Evolutionary conservation across 306 rosid genomes (phyloP).

Genomic region (Pterocarpus santalinus): DNA sequence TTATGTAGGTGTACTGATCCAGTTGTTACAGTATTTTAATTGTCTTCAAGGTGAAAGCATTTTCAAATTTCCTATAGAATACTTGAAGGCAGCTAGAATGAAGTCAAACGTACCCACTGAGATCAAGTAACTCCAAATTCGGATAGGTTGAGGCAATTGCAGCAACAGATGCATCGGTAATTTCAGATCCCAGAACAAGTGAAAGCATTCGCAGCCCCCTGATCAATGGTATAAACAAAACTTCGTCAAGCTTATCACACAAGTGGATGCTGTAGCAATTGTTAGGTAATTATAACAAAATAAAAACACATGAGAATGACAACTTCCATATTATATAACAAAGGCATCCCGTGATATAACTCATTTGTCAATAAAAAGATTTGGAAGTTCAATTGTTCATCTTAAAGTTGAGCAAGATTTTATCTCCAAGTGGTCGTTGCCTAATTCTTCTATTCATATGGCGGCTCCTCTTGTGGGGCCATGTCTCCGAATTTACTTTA

Average conservation of each 20-base stretch:
- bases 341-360: not conserved
- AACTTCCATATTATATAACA: not conserved
- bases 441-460: not conserved
- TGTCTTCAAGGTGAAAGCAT: not conserved
- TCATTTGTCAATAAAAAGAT: not conserved
- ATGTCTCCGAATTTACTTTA: too few species aligned
- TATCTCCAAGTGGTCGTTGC: not conserved
- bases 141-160: constrained; percentile 80
- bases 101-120: constrained; percentile 67
- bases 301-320: not conserved
- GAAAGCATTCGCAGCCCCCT: constrained; percentile 80
- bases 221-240: constrained; percentile 23
- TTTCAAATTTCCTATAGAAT: not conserved
- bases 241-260: constrained; percentile 11
- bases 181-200: constrained; percentile 81
- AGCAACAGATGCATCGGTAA: constrained; percentile 89
- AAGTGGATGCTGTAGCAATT: not conserved
- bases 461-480: too few species aligned
- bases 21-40: not conserved
- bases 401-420: not conserved
- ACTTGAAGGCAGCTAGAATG: not conserved
- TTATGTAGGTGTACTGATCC: not conserved
- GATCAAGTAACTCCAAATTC: constrained; percentile 72
- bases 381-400: not conserved
- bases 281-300: not conserved